Base-by-base conservation (phyloP, 768 basidiomycete genomes). In the Sporobolomyces phaffii region DNA sequence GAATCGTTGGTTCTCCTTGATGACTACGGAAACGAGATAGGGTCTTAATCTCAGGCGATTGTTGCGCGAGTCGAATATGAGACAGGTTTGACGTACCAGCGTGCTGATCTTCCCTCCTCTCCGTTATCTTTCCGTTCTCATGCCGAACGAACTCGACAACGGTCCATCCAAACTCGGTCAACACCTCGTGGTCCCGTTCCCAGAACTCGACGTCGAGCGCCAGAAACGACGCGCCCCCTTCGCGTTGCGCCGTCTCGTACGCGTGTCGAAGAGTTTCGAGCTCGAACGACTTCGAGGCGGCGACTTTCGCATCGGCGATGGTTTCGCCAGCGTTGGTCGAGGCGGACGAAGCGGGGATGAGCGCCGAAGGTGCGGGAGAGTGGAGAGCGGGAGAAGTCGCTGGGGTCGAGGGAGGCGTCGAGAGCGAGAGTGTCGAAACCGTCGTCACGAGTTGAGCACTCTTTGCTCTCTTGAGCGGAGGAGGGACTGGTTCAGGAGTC, bases 161-260 rank as follows among this genome's bases (percentile, higher is more conserved):
- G 20, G 22, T 54, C 69, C 69, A 70, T 10, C 69, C 69, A 29
- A 70, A 63, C 52, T 70, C 69, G 29, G 54, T 47, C 20, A 70
- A 28, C 9, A 48, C 28, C 10, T 44, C 17, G 38, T 60, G 49
- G 2, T 56, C 38, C 13, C 57, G 28, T 47, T 70, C 69, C 57
- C 60, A 70, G 10, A 60, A 49, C 62, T 70, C 69, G 51, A 70
- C 61, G 41, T 70, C 69, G 26, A 70, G 53, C 8, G 61, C 41
- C 17, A 70, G 22, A 40, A 70, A 70, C 36, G 69, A 58, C 0
- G 58, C 69, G 26, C 52, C 59, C 17, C 65, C 65, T 22, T 66
- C 41, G 0, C 7, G 6, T 20, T 26, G 20, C 11, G 68, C 68
- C 43, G 28, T 50, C 54, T 38, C 28, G 54, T 62, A 62, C 15